A percentile compares a stretch with the other conserved stretches of the same genome.
These are phyloP conservation scores for Phytophthora syringae DNA, from an alignment of 352 stramenopile species.

Conservation along the genomic window DNA sequence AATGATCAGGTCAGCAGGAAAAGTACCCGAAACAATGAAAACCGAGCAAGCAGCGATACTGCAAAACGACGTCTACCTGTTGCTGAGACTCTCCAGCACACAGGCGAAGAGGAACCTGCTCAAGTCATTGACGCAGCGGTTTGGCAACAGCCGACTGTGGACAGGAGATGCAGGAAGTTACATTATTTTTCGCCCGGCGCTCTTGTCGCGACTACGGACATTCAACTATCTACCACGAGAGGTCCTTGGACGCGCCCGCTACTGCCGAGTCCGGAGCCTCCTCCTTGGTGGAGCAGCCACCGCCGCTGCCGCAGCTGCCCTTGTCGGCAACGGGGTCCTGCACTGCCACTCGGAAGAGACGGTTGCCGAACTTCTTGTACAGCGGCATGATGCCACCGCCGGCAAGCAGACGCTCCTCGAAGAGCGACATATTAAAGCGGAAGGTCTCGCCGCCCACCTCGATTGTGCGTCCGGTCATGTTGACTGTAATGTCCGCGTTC, in stretches of 20 bases:
- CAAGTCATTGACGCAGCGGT: not conserved
- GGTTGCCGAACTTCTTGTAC: slow-evolving; percentile 89
- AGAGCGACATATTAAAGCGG: slow-evolving; percentile 89
- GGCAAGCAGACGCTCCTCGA: slow-evolving; percentile 83
- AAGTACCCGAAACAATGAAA: not conserved
- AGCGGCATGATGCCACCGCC: slow-evolving; percentile 87
- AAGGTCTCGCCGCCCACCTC: slow-evolving; percentile 78
- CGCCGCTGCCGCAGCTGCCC: slow-evolving; percentile 45
- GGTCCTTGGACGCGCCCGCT: slow-evolving; percentile 48
- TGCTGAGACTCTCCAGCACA: not conserved
- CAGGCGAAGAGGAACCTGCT: not conserved
- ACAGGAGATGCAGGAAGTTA: slow-evolving; percentile 27
- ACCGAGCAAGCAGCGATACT: not conserved
- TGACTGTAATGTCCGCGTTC: slow-evolving; percentile 77
- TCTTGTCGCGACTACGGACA: not conserved
- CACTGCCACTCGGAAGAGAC: slow-evolving; percentile 85
- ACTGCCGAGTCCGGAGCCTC: slow-evolving; percentile 36
- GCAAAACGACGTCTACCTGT: not conserved
- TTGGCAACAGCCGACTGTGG: not conserved
- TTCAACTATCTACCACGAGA: slow-evolving; percentile 63
- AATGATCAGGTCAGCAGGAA: not conserved
- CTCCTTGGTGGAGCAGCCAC: slow-evolving; percentile 48
- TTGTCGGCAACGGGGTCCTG: slow-evolving; percentile 55
- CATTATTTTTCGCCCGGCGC: slow-evolving; percentile 13
- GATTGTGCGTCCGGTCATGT: slow-evolving; percentile 85